phyloP scores from a whole-genome alignment of 2,329 filamentous ascomycete genomes.

The Diaporthe velutina region DNA sequence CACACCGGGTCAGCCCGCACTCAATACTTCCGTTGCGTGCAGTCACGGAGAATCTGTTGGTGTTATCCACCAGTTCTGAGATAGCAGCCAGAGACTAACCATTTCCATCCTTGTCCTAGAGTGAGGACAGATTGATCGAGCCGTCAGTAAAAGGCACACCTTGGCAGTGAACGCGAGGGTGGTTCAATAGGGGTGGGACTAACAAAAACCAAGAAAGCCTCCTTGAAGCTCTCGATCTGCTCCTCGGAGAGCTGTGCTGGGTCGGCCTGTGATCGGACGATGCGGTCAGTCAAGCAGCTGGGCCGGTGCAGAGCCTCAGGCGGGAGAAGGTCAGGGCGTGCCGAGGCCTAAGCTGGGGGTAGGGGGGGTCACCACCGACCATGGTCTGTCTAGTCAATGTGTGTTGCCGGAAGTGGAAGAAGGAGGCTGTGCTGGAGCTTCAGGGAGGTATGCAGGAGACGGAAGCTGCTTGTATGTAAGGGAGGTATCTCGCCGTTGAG shows the following conservation, averaged over 20 bases:
- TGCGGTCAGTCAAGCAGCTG: slow-evolving; percentile 26
- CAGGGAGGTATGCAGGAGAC: slow-evolving; percentile 23
- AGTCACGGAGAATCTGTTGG: neutral
- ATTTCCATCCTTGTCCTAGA: slow-evolving; percentile 36
- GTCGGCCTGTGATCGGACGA: slow-evolving; percentile 22
- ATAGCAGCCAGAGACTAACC: slow-evolving; percentile 31
- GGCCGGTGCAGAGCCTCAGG: slow-evolving; percentile 10
- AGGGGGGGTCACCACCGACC: slow-evolving; percentile 16
- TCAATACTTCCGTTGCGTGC: neutral
- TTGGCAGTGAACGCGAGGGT: neutral
- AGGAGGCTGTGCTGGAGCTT: slow-evolving; percentile 30
- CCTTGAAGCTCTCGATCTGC: slow-evolving; percentile 31
- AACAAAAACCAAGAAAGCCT: slow-evolving; percentile 30
- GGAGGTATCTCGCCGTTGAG: slow-evolving; percentile 24
- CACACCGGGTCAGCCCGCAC: neutral
- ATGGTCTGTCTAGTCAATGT: neutral
- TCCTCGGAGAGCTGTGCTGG: slow-evolving; percentile 28
- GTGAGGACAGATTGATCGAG: neutral
- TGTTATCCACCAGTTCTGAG: neutral
- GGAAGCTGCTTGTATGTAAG: slow-evolving; percentile 9
- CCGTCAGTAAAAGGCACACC: neutral
- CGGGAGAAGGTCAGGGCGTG: neutral
- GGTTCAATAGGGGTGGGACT: neutral
- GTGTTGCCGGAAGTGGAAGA: slow-evolving; percentile 22
- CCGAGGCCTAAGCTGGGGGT: neutral